Conservation (phyloP, 2,329 filamentous ascomycete species). For the Calonectria pauciramosa region DNA sequence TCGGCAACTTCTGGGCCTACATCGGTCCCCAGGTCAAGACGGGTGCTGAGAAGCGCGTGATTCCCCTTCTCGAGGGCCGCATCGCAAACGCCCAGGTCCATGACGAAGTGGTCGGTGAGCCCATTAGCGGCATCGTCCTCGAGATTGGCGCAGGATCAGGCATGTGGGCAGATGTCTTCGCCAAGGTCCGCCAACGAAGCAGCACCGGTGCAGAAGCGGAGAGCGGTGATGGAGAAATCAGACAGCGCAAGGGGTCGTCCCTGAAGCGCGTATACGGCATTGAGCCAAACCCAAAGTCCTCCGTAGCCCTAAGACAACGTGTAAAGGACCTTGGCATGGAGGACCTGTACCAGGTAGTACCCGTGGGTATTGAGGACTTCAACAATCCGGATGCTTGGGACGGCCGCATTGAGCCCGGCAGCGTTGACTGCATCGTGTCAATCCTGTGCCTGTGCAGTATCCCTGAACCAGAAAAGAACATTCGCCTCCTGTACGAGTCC, state of each 20-base stretch:
- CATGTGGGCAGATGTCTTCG: constrained; percentile 71
- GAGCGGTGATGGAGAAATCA: constrained; percentile 38
- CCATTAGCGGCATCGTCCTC: constrained; percentile 66
- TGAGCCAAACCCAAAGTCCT: constrained; percentile 72
- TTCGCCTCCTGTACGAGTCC: constrained; percentile 67
- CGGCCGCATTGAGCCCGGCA: constrained; percentile 63
- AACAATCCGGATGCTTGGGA: constrained; percentile 55
- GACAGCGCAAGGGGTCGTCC: constrained; percentile 28
- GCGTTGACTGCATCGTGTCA: constrained; percentile 71
- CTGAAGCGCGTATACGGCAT: constrained; percentile 71
- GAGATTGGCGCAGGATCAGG: constrained; percentile 75
- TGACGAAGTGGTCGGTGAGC: constrained; percentile 50
- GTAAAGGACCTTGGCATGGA: constrained; percentile 66
- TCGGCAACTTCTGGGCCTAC: constrained; percentile 71
- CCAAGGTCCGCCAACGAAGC: constrained; percentile 41
- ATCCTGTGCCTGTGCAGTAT: constrained; percentile 75
- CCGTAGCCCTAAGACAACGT: constrained; percentile 60
- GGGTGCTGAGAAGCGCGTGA: constrained; percentile 57
- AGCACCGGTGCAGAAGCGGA: constrained; percentile 14
- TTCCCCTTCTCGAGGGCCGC: constrained; percentile 68
- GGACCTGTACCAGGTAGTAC: constrained; percentile 72
- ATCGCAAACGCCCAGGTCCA: constrained; percentile 54
- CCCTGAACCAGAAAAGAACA: constrained; percentile 69
- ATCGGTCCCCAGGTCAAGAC: constrained; percentile 65
- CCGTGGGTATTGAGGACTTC: constrained; percentile 73